Percentiles rank a stretch among this genome's conserved stretches.
Evolutionary conservation across 2,329 filamentous ascomycete species (phyloP).

Genomic region (Calonectria multiphialidica): DNA sequence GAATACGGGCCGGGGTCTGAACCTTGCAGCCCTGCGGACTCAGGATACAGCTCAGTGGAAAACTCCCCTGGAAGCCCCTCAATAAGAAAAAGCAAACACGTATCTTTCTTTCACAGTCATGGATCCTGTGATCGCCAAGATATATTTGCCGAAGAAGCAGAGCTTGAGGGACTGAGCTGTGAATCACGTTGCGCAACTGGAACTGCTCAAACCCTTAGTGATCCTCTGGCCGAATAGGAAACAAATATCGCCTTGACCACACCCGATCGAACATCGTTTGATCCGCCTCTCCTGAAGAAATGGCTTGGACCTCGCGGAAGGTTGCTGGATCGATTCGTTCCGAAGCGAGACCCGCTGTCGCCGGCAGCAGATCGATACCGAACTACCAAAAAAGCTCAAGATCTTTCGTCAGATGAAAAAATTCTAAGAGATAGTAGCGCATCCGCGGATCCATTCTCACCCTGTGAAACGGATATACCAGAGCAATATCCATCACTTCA

Average conservation of each 20-base stretch:
- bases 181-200: background rate
- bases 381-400: slow-evolving; percentile 56
- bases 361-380: slow-evolving; percentile 59
- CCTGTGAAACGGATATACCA: slow-evolving; percentile 36
- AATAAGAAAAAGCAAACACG: slow-evolving; percentile 5
- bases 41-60: slow-evolving; percentile 46
- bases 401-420: slow-evolving; percentile 58
- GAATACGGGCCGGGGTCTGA: slow-evolving; percentile 8
- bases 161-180: background rate
- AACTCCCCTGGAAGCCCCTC: slow-evolving; percentile 23
- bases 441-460: slow-evolving; percentile 57
- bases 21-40: slow-evolving; percentile 40
- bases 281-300: slow-evolving; percentile 15
- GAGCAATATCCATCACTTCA: slow-evolving; percentile 29
- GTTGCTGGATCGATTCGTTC: slow-evolving; percentile 64
- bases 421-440: slow-evolving; percentile 56
- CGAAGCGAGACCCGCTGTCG: slow-evolving; percentile 52
- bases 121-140: slow-evolving; percentile 19
- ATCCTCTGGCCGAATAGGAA: slow-evolving; percentile 20
- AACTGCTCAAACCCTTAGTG: background rate
- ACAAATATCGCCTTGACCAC: slow-evolving; percentile 3
- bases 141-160: slow-evolving; percentile 5
- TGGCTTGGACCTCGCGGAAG: slow-evolving; percentile 27
- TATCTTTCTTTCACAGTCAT: slow-evolving; percentile 35
- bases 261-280: background rate